Evolutionary conservation across 2,329 filamentous ascomycete genomes (phyloP), one percentile per base, ranked within the genome.

Genomic region (Epichloe typhina): DNA sequence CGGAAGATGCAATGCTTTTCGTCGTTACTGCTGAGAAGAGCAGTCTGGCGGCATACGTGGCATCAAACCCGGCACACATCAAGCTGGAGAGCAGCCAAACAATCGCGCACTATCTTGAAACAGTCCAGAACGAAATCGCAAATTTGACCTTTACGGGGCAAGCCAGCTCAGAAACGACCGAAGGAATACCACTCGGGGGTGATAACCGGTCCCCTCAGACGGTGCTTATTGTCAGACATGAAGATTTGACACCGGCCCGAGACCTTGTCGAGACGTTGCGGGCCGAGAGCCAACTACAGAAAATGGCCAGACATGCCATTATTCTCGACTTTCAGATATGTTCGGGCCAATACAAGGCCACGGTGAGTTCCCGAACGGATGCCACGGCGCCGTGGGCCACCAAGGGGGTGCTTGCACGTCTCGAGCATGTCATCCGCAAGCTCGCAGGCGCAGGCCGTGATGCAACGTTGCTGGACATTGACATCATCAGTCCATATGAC

Each of bases 401-500:
- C 35, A 12, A 37, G 11, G 35, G 35, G 35, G 11, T 37, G 11
- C 35, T 37, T 5, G 35, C 12, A 37, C 35, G 35, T 37, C 35
- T 37, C 4, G 35, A 37, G 35, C 35, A 37, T 37, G 35, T 37
- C 35, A 15, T 37, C 11, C 4, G 35, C 35, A 12, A 37, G 35
- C 11, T 37, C 0, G 35, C 15, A 12, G 35, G 35, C 2, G 35
- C 35, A 37, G 11, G 12, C 15, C 11, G 11, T 37, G 12, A 37
- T 15, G 15, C 35, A 6, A 12, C 23, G 35, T 37, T 37, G 35
- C 35, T 37, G 35, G 15, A 6, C 11, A 36, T 46, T 17, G 43
- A 17, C 1, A 36, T 46, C 2, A 31, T 33, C 9, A 35, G 31
- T 1, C 31, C 43, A 0, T 2, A 47, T 17, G 69, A 75, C 52